Conservation (phyloP, 1,284 basidiomycete species). For the Dichomitus squalens region DNA sequence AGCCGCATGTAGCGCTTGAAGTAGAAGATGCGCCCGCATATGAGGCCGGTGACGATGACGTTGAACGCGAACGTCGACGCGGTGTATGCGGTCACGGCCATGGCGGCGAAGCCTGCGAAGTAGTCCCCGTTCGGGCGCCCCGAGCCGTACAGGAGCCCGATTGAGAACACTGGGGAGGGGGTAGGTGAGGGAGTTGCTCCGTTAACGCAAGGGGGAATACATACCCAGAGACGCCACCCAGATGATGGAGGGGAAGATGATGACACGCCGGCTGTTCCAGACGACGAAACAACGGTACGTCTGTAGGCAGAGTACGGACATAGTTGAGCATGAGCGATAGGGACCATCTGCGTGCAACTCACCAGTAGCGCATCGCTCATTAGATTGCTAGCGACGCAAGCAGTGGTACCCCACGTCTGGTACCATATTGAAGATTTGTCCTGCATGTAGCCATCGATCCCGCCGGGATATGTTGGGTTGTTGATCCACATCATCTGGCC, state of each 20-base stretch:
- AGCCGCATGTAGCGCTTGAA: constrained; percentile 9
- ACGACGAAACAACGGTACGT: constrained; percentile 23
- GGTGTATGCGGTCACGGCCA: constrained; percentile 23
- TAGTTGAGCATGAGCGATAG: too few species aligned
- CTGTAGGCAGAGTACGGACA: too few species aligned
- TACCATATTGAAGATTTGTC: constrained; percentile 21
- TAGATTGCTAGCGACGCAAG: constrained; percentile 19
- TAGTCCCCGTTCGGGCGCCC: constrained; percentile 24
- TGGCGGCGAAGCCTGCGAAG: constrained; percentile 19
- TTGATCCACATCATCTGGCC: constrained; percentile 25
- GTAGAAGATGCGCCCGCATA: constrained; percentile 21
- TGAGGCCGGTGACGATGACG: constrained; percentile 22
- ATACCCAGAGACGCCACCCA: constrained; percentile 22
- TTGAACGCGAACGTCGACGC: constrained; percentile 24
- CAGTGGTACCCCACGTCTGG: constrained; percentile 21
- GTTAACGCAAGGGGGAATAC: background rate
- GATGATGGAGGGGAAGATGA: constrained; percentile 17
- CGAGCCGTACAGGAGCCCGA: constrained; percentile 22
- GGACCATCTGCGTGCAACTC: background rate
- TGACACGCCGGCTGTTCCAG: constrained; percentile 19
- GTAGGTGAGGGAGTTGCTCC: background rate
- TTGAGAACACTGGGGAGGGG: constrained; percentile 11
- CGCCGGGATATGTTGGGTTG: constrained; percentile 21
- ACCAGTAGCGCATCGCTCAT: constrained; percentile 27
- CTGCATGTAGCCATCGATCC: constrained; percentile 14